A percentile compares a stretch with the other conserved stretches of the same genome.
Evolutionary conservation across 1,284 basidiomycete species (phyloP).

Genomic region (Wallemia hederae): DNA sequence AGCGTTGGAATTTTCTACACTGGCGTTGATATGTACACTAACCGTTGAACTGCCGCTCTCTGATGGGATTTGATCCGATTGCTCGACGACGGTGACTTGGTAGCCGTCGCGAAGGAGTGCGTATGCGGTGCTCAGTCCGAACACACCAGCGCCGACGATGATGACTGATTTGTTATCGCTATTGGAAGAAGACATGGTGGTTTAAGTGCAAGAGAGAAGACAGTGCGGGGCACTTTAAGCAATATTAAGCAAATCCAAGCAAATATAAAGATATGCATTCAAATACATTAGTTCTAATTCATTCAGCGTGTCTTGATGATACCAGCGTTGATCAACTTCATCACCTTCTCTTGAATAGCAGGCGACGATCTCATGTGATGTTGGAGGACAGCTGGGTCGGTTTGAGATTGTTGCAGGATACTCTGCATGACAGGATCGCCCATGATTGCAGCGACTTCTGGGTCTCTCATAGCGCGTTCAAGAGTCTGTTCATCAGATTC

Average conservation of each 20-base stretch:
- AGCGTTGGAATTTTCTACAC: neutral
- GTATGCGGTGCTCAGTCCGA: conserved; percentile 55
- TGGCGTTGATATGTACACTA: neutral
- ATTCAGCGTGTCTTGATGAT: neutral
- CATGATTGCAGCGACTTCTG: conserved; percentile 50
- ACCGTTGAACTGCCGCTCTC: neutral
- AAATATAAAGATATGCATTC: neutral
- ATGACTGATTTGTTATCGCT: conserved; percentile 18
- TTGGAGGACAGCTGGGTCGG: conserved; percentile 60
- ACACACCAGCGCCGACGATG: conserved; percentile 58
- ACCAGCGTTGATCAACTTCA: neutral
- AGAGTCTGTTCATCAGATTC: conserved; percentile 85
- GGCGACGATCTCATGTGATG: conserved; percentile 60
- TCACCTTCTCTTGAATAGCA: neutral
- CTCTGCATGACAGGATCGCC: conserved; percentile 46
- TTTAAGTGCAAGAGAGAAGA: too few species aligned
- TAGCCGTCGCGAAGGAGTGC: conserved; percentile 40
- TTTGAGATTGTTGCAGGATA: conserved; percentile 81
- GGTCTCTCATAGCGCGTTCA: conserved; percentile 82
- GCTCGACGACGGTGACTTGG: conserved; percentile 15
- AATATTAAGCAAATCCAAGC: too few species aligned
- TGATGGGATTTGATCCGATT: neutral
- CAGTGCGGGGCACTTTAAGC: too few species aligned
- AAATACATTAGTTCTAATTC: neutral
- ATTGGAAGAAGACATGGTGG: too few species aligned